A percentile compares a stretch with the other conserved stretches of the same genome.
phyloP scores from a whole-genome alignment of 306 rosid genomes.

The Citrullus colocynthis region DNA sequence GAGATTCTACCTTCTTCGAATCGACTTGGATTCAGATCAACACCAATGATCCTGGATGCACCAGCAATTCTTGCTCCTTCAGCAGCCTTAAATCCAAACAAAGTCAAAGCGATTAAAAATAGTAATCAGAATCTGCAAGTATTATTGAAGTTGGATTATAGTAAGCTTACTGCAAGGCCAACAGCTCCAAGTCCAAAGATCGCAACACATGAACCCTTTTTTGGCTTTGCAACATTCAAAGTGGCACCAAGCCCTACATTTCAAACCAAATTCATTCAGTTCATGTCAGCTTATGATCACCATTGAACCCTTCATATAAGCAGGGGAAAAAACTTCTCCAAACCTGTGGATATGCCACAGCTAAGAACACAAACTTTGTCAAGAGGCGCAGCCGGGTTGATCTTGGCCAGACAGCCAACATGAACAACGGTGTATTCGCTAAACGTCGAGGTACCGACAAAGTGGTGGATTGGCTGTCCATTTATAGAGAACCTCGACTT shows the following conservation, averaged over 20 bases:
- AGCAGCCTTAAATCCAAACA: constrained; percentile 32
- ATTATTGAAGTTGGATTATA: no score
- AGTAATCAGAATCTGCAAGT: no score
- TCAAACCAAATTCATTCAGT: not conserved
- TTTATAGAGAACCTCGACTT: constrained; percentile 53
- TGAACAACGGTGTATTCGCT: constrained; percentile 76
- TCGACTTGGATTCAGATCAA: constrained; percentile 54
- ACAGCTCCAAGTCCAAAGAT: constrained; percentile 86
- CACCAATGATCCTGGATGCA: constrained; percentile 70
- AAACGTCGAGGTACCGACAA: constrained; percentile 81
- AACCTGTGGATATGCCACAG: constrained; percentile 86
- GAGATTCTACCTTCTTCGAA: constrained; percentile 57
- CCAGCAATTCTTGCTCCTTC: constrained; percentile 86
- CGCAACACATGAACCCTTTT: constrained; percentile 72
- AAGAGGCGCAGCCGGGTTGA: constrained; percentile 78
- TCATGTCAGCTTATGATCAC: no score
- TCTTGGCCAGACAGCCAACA: constrained; percentile 67
- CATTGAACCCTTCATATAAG: no score
- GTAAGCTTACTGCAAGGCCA: constrained; percentile 68
- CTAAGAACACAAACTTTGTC: constrained; percentile 89
- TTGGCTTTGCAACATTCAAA: constrained; percentile 78
- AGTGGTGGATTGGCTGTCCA: constrained; percentile 68
- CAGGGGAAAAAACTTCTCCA: no score
- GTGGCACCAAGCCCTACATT: constrained; percentile 73
- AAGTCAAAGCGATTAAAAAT: not conserved